Evolutionary conservation across 768 basidiomycete species (phyloP).

Genomic region (Tulasnella sp.): DNA sequence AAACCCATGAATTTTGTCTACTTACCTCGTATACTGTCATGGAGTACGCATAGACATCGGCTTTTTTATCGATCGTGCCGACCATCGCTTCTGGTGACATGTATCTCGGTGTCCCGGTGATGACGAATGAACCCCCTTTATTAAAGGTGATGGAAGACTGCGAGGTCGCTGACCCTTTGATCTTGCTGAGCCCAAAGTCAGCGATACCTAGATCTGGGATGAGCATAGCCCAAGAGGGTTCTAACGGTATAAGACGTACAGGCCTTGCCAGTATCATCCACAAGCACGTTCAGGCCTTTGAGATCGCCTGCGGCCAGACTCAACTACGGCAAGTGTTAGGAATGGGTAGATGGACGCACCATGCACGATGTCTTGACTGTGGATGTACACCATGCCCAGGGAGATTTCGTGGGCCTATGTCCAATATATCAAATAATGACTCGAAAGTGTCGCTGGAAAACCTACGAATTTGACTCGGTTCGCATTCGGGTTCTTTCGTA

Average conservation of each 20-base stretch:
- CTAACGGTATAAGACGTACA: not conserved
- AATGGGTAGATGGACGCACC: not conserved
- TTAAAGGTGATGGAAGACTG: not conserved
- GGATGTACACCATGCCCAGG: not conserved
- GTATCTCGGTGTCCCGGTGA: not conserved
- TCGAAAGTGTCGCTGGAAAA: not conserved
- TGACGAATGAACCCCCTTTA: too few relatives aligned
- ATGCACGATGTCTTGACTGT: not conserved
- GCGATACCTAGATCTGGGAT: not conserved
- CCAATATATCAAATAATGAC: not conserved
- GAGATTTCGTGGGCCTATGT: not conserved
- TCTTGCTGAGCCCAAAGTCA: not conserved
- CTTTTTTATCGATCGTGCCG: not conserved
- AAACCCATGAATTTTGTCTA: not conserved
- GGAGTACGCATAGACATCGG: not conserved
- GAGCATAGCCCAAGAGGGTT: not conserved
- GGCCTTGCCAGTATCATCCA: not conserved
- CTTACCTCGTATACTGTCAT: conserved; percentile 5
- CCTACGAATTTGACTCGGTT: not conserved
- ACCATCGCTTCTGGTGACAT: conserved; percentile 1
- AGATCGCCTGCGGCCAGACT: not conserved
- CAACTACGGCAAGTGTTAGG: not conserved
- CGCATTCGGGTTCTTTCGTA: not conserved
- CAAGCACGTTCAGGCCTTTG: not conserved
- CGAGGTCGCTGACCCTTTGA: not conserved